These are phyloP conservation scores for Coemansia sp. DNA, from an alignment of 371 early-diverging fungal species.

Conservation along the genomic window DNA sequence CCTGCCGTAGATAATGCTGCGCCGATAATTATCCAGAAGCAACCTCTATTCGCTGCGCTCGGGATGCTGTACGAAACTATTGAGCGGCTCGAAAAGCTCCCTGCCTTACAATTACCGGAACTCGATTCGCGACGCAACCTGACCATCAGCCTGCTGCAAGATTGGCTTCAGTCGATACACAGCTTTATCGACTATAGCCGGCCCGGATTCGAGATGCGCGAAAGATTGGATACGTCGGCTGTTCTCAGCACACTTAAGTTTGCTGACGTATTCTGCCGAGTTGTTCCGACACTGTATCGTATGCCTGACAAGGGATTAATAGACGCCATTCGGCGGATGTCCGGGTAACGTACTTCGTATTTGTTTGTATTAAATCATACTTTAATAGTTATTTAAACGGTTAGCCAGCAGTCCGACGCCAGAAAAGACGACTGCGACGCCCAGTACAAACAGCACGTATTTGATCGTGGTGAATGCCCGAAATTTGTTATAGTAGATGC, in stretches of 20 bases:
- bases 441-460: constrained; percentile 66
- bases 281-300: constrained; percentile 1
- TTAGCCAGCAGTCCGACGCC: constrained; percentile 63
- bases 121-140: background rate
- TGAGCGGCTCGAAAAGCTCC: background rate
- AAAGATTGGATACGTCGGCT: background rate
- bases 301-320: background rate
- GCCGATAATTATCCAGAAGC: background rate
- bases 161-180: background rate
- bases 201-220: background rate
- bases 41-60: background rate
- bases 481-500: constrained; percentile 85
- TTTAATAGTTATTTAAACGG: constrained; percentile 30
- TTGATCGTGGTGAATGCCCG: constrained; percentile 62
- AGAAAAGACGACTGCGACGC: constrained; percentile 69
- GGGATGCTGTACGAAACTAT: constrained; percentile 3
- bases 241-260: background rate
- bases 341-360: no score
- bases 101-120: background rate
- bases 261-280: background rate
- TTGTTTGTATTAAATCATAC: no score
- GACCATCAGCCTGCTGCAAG: background rate
- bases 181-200: background rate
- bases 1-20: background rate
- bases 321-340: background rate